Base-by-base conservation (phyloP, 345 rosid species). In the Eucalyptus cloeziana region DNA sequence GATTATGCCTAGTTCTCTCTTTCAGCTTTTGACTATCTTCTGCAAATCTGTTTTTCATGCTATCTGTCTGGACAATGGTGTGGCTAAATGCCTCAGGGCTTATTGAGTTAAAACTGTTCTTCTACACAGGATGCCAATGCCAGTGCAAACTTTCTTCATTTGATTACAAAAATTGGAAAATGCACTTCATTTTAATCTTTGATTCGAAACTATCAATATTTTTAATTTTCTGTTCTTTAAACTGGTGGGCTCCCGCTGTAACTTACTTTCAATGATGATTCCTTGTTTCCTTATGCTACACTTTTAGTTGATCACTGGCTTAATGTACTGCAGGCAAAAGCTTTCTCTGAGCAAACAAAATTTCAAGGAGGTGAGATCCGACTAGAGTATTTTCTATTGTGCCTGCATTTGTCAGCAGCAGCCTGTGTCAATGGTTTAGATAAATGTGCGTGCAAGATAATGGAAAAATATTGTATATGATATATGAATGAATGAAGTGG, bases 301-400 rank as follows among this genome's bases (percentile, higher is more conserved):
- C 81, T 33, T 56, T 76, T 76, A 44, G 85, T 43, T 76, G 85
- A 76, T 64, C 62, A 10, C 47, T 71, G n/a, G 58, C 25, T 88
- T 67, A 47, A 54, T 45, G 13, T 22, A 12, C 58, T 94, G 96
- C 96, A 96, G 99, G 99, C 99, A 87, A 95, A 92, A 71, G 79
- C 97, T 58, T 96, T 96, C 93, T 92, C 90, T 24, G 97, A 94
- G 91, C 99, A 96, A 92, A 96, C 97, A 79, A 97, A 96, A 86
- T 96, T 97, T 83, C 87, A 94, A 93, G 99, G 99, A 95, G 99
- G 99, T 95, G 90, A 90, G 90, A 50, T 71, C 90, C 81, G 67
- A 69, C 3, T 33, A 13, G 33, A 45, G 24, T 56, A 14, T 10
- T 58, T 49, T 30, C 1, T 43, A 27, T 86, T 47, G 85, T 76